These are phyloP conservation scores for Tolypocladium tundrense DNA, from an alignment of 2,329 filamentous ascomycete species.

Conservation along the genomic window DNA sequence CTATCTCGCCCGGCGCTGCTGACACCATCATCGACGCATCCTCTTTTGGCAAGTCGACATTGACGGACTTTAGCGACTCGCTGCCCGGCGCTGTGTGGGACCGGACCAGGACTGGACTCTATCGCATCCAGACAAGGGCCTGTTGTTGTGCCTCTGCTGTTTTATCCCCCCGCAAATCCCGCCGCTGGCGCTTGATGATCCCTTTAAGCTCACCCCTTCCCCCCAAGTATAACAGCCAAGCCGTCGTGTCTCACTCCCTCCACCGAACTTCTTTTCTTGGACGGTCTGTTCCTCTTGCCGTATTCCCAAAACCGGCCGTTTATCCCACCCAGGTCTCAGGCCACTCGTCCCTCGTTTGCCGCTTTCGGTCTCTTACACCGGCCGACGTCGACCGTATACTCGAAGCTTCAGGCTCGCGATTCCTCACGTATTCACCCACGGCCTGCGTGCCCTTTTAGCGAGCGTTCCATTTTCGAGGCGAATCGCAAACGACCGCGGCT, in stretches of 20 bases:
- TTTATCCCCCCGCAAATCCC: background rate
- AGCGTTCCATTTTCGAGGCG: background rate
- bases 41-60: background rate
- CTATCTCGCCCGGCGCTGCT: background rate
- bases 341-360: background rate
- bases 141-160: background rate
- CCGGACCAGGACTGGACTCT: background rate
- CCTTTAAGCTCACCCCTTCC: background rate
- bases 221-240: background rate
- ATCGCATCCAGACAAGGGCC: background rate
- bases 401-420: background rate
- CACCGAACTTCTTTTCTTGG: background rate
- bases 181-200: background rate
- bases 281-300: background rate
- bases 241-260: background rate
- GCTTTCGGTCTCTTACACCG: background rate
- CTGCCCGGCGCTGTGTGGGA: background rate
- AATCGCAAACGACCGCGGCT: background rate
- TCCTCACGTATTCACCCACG: background rate
- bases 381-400: background rate
- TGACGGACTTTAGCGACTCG: background rate
- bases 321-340: background rate
- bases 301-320: background rate
- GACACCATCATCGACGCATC: background rate
- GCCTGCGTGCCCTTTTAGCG: background rate